These are phyloP conservation scores for Rhizopogon vesiculosus DNA, from an alignment of 768 basidiomycete genomes.

Conservation along the genomic window DNA sequence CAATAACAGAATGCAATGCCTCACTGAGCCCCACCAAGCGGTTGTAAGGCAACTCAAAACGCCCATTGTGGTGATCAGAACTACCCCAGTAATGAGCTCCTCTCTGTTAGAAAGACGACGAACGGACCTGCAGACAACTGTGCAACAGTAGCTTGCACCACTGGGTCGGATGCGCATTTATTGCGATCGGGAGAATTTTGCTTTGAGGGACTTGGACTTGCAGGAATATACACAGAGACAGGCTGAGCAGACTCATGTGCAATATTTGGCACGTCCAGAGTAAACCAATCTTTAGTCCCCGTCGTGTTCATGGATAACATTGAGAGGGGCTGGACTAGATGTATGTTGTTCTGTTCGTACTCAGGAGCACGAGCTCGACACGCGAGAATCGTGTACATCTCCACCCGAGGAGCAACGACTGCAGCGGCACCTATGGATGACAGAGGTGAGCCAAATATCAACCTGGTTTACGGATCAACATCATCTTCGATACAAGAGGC, in stretches of 20 bases:
- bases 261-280: neutral
- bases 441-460: constrained; percentile 50
- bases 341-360: constrained; percentile 21
- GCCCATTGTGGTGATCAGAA: constrained; percentile 47
- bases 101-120: neutral
- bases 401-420: constrained; percentile 65
- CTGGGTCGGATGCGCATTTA: constrained; percentile 61
- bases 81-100: neutral
- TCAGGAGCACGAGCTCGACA: constrained; percentile 66
- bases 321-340: neutral
- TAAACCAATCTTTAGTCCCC: neutral
- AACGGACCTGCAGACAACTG: constrained; percentile 56
- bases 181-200: constrained; percentile 6
- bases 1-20: constrained; percentile 19
- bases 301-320: neutral
- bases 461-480: constrained; percentile 36
- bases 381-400: constrained; percentile 68
- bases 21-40: constrained; percentile 82
- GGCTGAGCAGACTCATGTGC: neutral
- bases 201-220: neutral
- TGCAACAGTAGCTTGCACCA: constrained; percentile 69
- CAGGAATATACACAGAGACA: neutral
- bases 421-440: constrained; percentile 50
- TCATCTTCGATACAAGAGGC: neutral
- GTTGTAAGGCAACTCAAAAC: constrained; percentile 74